Evolutionary conservation across 257 asterid genomes (phyloP).

Genomic region (Penstemon eatonii): DNA sequence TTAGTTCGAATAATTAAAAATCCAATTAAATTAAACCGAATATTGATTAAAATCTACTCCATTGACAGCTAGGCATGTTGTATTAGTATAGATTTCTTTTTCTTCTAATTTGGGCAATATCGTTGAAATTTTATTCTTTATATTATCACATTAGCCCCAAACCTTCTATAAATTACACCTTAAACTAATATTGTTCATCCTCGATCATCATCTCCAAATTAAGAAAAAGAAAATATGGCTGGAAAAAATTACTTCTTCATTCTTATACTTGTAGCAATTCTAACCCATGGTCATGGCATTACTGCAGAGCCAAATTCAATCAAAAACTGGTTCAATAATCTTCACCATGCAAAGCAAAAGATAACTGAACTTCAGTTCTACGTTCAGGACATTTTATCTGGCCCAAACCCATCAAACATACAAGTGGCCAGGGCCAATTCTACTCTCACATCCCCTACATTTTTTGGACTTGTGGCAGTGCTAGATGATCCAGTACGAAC

Average conservation of each 20-base stretch:
- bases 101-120: no score
- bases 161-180: not conserved
- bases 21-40: no score
- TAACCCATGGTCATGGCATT: not conserved
- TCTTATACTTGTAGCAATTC: constrained; percentile 6
- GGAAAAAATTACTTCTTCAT: constrained; percentile 1
- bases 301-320: constrained; percentile 2
- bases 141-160: no score
- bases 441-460: constrained; percentile 24
- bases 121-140: no score
- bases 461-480: constrained; percentile 26
- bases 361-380: constrained; percentile 34
- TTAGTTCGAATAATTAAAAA: no score
- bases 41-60: no score
- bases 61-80: no score
- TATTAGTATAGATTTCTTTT: no score
- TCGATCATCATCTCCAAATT: not conserved
- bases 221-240: constrained; percentile 10
- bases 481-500: constrained; percentile 38
- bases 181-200: not conserved
- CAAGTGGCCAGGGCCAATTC: constrained; percentile 29
- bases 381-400: constrained; percentile 33
- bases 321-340: constrained; percentile 15
- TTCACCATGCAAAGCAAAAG: constrained; percentile 5
- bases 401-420: constrained; percentile 24